These are phyloP conservation scores for Penicillium pancosmium DNA, from an alignment of 495 filamentous ascomycete genomes.

Conservation along the genomic window DNA sequence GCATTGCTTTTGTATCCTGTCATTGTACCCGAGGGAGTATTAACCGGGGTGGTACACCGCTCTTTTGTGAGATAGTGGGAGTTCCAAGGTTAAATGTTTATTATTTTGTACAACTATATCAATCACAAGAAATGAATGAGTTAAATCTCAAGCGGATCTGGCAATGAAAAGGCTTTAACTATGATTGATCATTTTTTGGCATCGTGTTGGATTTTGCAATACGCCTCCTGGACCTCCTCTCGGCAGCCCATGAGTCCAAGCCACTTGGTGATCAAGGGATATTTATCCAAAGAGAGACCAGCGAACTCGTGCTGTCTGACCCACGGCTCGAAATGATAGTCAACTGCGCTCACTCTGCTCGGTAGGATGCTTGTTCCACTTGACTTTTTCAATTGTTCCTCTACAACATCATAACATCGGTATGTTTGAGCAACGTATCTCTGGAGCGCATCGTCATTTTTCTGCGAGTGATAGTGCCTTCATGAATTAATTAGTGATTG, in stretches of 20 bases:
- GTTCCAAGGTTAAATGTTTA: no score
- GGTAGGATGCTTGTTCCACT: conserved; percentile 40
- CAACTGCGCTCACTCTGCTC: conserved; percentile 38
- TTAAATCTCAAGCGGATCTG: no score
- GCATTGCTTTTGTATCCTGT: conserved; percentile 14
- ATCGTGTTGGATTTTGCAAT: conserved; percentile 20
- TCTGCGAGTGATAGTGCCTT: conserved; percentile 32
- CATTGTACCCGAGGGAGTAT: conserved; percentile 7
- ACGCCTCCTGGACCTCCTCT: conserved; percentile 34
- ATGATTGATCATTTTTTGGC: conserved; percentile 3
- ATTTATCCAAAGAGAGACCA: conserved; percentile 42
- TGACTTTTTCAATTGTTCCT: conserved; percentile 43
- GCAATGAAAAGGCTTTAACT: no score
- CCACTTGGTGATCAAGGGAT: conserved; percentile 37
- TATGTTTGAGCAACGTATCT: conserved; percentile 42
- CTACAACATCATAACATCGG: conserved; percentile 45
- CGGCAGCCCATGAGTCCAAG: conserved; percentile 27
- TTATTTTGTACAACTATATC: no score
- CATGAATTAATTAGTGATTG: neutral
- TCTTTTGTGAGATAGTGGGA: neutral
- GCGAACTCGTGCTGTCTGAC: conserved; percentile 41
- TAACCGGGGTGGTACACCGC: conserved; percentile 9
- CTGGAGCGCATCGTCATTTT: conserved; percentile 44
- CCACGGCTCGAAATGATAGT: conserved; percentile 52
- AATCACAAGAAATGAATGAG: no score